Percentiles rank a stretch among this genome's conserved stretches.
Conservation (phyloP, 345 rosid genomes). For the Turritis glabra region DNA sequence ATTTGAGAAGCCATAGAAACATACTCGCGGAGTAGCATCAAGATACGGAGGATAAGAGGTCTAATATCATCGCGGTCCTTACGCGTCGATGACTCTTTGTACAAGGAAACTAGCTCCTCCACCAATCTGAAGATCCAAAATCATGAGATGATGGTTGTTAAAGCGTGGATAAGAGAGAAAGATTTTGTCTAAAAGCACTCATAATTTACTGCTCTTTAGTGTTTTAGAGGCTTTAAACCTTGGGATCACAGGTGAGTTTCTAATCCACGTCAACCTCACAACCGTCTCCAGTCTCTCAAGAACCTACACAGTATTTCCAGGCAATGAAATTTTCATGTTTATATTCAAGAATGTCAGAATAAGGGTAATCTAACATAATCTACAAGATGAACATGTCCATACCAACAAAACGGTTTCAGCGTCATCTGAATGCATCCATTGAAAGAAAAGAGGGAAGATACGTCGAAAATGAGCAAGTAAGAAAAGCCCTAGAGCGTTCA, state of each 20-base stretch:
- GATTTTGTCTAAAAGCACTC: not conserved
- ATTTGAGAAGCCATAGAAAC: constrained; percentile 20
- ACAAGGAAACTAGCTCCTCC: constrained; percentile 64
- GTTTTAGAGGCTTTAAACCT: constrained; percentile 48
- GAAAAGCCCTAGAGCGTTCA: constrained; percentile 63
- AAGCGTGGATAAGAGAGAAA: not conserved
- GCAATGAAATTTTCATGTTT: not conserved
- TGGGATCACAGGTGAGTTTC: constrained; percentile 66
- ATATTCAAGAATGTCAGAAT: not conserved
- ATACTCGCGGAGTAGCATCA: constrained; percentile 74
- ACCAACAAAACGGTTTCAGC: constrained; percentile 81
- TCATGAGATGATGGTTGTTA: not conserved
- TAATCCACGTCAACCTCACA: constrained; percentile 77
- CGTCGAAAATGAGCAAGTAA: constrained; percentile 76
- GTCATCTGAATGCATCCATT: constrained; percentile 88
- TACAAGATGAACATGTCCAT: constrained; percentile 14
- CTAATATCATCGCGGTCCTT: constrained; percentile 68
- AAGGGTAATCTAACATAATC: not conserved
- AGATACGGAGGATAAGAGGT: constrained; percentile 48
- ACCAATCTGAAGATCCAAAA: constrained; percentile 60
- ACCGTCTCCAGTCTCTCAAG: constrained; percentile 59
- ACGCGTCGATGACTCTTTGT: constrained; percentile 70
- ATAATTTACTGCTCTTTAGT: constrained; percentile 2
- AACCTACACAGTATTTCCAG: constrained; percentile 52
- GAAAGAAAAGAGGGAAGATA: constrained; percentile 75